phyloP scores from a whole-genome alignment of 1,139 yeast species.

The Pichia sp. region DNA sequence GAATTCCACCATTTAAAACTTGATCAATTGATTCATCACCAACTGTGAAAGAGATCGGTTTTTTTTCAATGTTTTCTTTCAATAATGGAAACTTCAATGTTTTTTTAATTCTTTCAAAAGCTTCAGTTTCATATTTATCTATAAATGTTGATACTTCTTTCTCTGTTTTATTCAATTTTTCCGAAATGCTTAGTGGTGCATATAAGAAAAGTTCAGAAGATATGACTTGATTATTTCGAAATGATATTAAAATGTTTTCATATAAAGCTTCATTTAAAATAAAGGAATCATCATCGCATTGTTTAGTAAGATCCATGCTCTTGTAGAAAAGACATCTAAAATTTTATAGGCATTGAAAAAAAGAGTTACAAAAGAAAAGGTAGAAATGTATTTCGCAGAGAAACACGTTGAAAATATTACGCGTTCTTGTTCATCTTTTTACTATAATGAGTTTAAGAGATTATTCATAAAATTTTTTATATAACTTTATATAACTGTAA shows the following conservation, averaged over 20 bases:
- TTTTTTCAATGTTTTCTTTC: background rate
- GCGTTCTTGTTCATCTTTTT: too few species aligned
- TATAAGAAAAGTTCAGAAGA: conserved; percentile 39
- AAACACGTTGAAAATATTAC: too few species aligned
- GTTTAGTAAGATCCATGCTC: conserved; percentile 13
- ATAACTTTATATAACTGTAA: too few species aligned
- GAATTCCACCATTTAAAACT: conserved; percentile 54
- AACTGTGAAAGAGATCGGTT: conserved; percentile 38
- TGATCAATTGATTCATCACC: conserved; percentile 57
- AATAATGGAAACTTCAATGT: background rate
- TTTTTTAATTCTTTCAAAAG: background rate
- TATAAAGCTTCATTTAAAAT: conserved; percentile 12
- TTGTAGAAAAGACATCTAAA: too few species aligned
- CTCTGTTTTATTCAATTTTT: conserved; percentile 41
- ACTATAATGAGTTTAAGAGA: too few species aligned
- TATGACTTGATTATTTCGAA: conserved; percentile 33
- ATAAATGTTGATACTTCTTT: conserved; percentile 43
- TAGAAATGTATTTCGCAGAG: too few species aligned
- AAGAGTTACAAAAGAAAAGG: too few species aligned
- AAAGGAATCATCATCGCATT: conserved; percentile 9
- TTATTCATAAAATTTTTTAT: too few species aligned
- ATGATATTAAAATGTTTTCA: conserved; percentile 18
- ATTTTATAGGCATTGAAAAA: too few species aligned
- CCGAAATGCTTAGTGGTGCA: conserved; percentile 37
- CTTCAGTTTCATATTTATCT: conserved; percentile 27